Evolutionary conservation across 371 early-diverging fungal species (phyloP).

Genomic region (Zychaea mexicana): DNA sequence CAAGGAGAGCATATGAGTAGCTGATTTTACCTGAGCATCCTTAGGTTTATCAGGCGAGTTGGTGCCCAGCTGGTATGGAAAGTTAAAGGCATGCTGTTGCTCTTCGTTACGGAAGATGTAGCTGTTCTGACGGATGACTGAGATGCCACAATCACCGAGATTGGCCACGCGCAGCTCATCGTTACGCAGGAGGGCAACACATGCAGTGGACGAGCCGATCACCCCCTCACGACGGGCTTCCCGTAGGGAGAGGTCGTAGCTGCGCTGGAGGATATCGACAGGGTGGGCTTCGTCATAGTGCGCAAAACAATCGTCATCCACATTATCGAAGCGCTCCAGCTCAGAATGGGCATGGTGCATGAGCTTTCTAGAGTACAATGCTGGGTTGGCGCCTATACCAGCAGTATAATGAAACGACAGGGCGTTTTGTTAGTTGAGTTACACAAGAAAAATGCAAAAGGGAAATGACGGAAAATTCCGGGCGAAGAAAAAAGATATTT

Average conservation of each 20-base stretch:
- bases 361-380: slow-evolving; percentile 84
- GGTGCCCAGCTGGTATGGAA: slow-evolving; percentile 80
- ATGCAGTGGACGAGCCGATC: slow-evolving; percentile 90
- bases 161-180: slow-evolving; percentile 93
- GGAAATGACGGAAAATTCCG: slow-evolving; percentile 11
- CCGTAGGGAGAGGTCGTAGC: slow-evolving; percentile 72
- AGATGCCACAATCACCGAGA: slow-evolving; percentile 92
- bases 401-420: neutral
- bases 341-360: slow-evolving; percentile 92
- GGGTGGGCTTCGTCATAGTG: slow-evolving; percentile 81
- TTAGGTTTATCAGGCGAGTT: slow-evolving; percentile 65
- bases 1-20: neutral
- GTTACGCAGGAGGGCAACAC: slow-evolving; percentile 82
- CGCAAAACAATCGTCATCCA: slow-evolving; percentile 44
- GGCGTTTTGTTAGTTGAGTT: neutral
- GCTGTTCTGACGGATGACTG: slow-evolving; percentile 83
- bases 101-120: slow-evolving; percentile 91
- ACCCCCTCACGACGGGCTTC: slow-evolving; percentile 72
- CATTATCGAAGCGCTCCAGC: slow-evolving; percentile 71
- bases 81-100: slow-evolving; percentile 85
- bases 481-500: neutral
- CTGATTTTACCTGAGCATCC: slow-evolving; percentile 52
- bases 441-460: slow-evolving; percentile 9
- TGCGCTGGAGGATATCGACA: slow-evolving; percentile 72
- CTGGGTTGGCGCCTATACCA: slow-evolving; percentile 79